These are phyloP conservation scores for Thalassiosira pacifica DNA, from an alignment of 352 stramenopile genomes.

Conservation along the genomic window DNA sequence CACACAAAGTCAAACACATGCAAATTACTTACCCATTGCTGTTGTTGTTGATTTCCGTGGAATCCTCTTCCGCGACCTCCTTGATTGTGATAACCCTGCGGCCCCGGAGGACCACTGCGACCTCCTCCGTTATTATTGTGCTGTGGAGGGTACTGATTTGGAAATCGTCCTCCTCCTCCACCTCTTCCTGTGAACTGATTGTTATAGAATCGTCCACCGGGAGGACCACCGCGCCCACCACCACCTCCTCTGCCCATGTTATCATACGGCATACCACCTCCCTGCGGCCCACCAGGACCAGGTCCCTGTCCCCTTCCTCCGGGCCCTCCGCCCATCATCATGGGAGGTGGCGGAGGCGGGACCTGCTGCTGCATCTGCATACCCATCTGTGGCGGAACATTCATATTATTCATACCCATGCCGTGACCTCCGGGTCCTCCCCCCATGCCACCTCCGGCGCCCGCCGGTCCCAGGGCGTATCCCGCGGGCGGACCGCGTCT, in stretches of 20 bases:
- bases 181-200: slow-evolving; percentile 26
- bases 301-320: slow-evolving; percentile 9
- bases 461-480: slow-evolving; percentile 80
- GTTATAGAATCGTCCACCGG: slow-evolving; percentile 32
- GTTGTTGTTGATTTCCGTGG: slow-evolving; percentile 38
- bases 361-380: slow-evolving; percentile 12
- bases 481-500: slow-evolving; percentile 72
- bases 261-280: too few species aligned
- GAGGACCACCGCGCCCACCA: too few species aligned
- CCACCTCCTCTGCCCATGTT: too few species aligned
- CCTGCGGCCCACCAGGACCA: not conserved
- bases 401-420: not conserved
- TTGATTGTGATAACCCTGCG: slow-evolving; percentile 15
- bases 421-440: not conserved
- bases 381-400: not conserved
- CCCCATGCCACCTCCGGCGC: slow-evolving; percentile 16
- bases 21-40: slow-evolving; percentile 46
- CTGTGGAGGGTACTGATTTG: slow-evolving; percentile 9
- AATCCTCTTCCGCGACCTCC: slow-evolving; percentile 21
- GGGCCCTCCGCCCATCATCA: not conserved
- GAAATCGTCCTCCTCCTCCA: slow-evolving; percentile 21
- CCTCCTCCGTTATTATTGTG: slow-evolving; percentile 13
- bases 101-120: not conserved
- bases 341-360: slow-evolving; percentile 12
- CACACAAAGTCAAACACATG: slow-evolving; percentile 14